Base-by-base conservation (phyloP, 192 early-diverging fungal species). In the Coemansia erecta region DNA sequence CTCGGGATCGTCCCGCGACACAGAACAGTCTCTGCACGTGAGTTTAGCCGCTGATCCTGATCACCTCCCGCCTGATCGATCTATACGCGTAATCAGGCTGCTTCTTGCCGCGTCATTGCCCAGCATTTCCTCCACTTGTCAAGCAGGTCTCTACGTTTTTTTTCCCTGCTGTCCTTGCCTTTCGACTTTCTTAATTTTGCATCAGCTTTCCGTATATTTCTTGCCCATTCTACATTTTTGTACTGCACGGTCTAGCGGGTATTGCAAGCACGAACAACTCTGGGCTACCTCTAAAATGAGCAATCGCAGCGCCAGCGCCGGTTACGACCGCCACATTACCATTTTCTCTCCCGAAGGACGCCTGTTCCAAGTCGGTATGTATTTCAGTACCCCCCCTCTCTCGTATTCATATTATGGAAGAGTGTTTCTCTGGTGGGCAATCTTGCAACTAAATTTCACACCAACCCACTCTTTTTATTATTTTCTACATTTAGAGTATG, bases 271-370 rank as follows among this genome's bases (percentile, higher is more conserved):
- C 35, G 1, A 10, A 37, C 6, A 8, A 37, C 35, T 10, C 35
- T 11, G 35, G 14, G 37, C 21, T 8, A 14, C 35, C 28, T 23
- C 14, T 31, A 65, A 24, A 66, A 81, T 81, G 78, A 72, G 73
- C 70, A 70, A 46, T 47, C 78, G 70, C 51, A 70, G 72, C n/a
- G 64, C 77, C 47, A 73, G 62, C 41, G 73, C 83, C 21, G 93
- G 94, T 64, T 96, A 99, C 81, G 98, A 99, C 84, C 90, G 98
- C 58, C 95, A 98, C 70, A 98, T 99, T 73, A 98, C 98, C 56
- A 92, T 99, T 73, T 99, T 99, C 70, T 99, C 98, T 23, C 96
- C 98, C 19, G 98, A 99, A 70, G 98, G 98, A 56, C 86, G 95
- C 43, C 86, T 99, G 53, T 99, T 98, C 76, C 98, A 99, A 94